Evolutionary conservation across 305 asterid genomes (phyloP).

Genomic region (Petunia hybrid): DNA sequence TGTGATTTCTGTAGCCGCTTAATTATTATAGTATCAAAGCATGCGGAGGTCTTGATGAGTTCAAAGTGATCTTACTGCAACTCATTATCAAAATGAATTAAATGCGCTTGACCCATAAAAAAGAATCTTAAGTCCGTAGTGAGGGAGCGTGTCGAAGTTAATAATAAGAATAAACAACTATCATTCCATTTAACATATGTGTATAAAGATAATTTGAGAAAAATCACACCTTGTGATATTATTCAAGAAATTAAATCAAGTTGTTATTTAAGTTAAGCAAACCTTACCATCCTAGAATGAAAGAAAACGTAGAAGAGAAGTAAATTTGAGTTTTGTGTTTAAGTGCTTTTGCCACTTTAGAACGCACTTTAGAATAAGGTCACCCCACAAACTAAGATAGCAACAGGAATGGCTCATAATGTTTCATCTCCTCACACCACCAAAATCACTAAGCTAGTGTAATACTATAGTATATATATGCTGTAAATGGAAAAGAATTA

Average conservation of each 20-base stretch:
- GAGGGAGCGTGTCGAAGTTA: too few species aligned
- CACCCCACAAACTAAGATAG: slow-evolving; percentile 22
- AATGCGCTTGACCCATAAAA: too few species aligned
- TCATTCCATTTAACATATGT: too few species aligned
- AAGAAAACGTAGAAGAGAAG: neutral
- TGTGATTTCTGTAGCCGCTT: too few species aligned
- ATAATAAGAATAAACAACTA: too few species aligned
- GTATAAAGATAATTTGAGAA: neutral
- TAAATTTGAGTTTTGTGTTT: slow-evolving; percentile 2
- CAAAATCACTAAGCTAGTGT: slow-evolving; percentile 3
- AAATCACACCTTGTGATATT: neutral
- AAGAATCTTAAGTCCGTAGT: too few species aligned
- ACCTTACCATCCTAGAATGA: neutral
- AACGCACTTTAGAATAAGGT: slow-evolving; percentile 23
- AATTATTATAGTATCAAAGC: too few species aligned
- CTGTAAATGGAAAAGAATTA: too few species aligned
- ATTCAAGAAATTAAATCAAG: neutral
- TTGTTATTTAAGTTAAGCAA: neutral
- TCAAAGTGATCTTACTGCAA: too few species aligned
- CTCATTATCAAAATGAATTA: too few species aligned
- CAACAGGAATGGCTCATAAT: slow-evolving; percentile 28
- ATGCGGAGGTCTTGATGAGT: too few species aligned
- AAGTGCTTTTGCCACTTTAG: slow-evolving; percentile 4
- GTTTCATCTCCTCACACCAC: neutral
- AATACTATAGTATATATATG: neutral